Conservation (phyloP, 148 eudicot species). For the Amaranthus palmeri region DNA sequence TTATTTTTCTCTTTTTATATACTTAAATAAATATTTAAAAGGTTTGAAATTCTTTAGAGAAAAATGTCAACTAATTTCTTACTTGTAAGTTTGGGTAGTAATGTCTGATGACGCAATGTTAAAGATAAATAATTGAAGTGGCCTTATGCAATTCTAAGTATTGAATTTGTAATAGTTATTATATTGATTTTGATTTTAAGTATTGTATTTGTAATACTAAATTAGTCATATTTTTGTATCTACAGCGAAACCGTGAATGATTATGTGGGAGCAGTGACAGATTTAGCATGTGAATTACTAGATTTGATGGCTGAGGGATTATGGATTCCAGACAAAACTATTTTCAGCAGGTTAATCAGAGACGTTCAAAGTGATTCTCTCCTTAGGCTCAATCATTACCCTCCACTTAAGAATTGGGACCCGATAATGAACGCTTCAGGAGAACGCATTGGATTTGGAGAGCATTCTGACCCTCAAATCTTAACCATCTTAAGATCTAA, state of each 20-base stretch:
- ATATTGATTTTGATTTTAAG: too few relatives aligned
- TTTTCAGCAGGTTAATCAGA: conserved; percentile 49
- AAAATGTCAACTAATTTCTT: too few relatives aligned
- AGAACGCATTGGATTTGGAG: conserved; percentile 71
- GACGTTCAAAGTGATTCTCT: conserved; percentile 62
- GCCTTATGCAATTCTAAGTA: too few relatives aligned
- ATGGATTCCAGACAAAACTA: conserved; percentile 39
- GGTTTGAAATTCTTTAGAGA: too few relatives aligned
- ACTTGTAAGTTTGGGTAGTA: too few relatives aligned
- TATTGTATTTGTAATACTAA: too few relatives aligned
- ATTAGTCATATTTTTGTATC: background rate
- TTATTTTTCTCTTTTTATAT: too few relatives aligned
- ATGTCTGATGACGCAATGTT: too few relatives aligned
- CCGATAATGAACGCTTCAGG: background rate
- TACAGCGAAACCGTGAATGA: conserved; percentile 59
- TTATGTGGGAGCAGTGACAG: conserved; percentile 52
- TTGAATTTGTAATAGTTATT: too few relatives aligned
- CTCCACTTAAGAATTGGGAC: conserved; percentile 25
- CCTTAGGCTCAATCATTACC: conserved; percentile 85
- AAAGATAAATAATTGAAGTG: too few relatives aligned
- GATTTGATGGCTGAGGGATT: conserved; percentile 69
- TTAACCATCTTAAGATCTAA: conserved; percentile 83
- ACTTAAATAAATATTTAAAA: too few relatives aligned
- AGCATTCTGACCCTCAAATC: conserved; percentile 96
- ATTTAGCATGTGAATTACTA: conserved; percentile 55